Base-by-base conservation (phyloP, 768 basidiomycete genomes). In the Amanita muscaria region DNA sequence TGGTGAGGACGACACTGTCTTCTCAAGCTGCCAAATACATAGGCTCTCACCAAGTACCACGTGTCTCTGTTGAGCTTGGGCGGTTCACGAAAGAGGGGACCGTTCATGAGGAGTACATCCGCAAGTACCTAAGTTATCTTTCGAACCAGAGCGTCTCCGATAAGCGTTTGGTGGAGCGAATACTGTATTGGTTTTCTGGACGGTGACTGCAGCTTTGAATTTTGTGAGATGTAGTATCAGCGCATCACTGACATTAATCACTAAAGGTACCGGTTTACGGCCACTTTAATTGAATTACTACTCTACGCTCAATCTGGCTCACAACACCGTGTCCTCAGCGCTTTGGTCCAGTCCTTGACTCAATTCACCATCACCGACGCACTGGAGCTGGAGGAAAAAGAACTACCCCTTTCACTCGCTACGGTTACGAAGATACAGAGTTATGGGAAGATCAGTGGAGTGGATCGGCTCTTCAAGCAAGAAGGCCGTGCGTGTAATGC, bases 401-500 rank as follows among this genome's bases (percentile, higher is more conserved):
- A n/a, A n/a, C n/a, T n/a, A n/a, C n/a, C n/a, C n/a, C n/a, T n/a
- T n/a, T n/a, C n/a, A n/a, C n/a, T n/a, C n/a, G n/a, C n/a, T n/a
- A n/a, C n/a, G n/a, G n/a, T n/a, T n/a, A n/a, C n/a, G n/a, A n/a
- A n/a, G n/a, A n/a, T n/a, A n/a, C n/a, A n/a, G n/a, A n/a, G n/a
- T n/a, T 42, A 37, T 37, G 2, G 41, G 31, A 34, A 15, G 15
- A 31, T 48, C 37, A 34, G 15, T 8, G 19, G 12, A 37, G 12
- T 37, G 36, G 1, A 19, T 19, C 4, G n/a, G 12, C 19, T 37
- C 18, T 37, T 37, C 36, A 12, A 37, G 11, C 10, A 22, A 19
- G n/a, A n/a, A n/a, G 18, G 24, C 29, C 45, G 49, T 50, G 15
- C 35, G 46, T 47, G 45, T 43, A 31, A 29, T 35, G 30, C 35